Base-by-base conservation (phyloP, 352 stramenopile genomes). In the Phytophthora syringae region DNA sequence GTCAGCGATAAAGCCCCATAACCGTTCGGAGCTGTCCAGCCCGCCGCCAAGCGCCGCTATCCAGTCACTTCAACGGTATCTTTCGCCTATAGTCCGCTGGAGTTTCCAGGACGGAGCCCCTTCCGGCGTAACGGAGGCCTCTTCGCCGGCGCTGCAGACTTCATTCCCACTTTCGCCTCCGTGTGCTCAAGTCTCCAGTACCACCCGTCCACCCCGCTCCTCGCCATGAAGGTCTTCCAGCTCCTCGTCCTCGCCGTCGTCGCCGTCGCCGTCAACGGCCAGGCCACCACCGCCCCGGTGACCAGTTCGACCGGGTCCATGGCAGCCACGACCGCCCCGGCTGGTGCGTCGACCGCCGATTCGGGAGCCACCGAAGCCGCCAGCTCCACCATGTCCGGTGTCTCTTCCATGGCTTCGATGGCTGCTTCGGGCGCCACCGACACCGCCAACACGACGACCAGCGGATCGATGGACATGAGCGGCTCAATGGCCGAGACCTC, bases 211-310 rank as follows among this genome's bases (percentile, higher is more conserved):
- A 60, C n/a, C n/a, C n/a, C n/a, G n/a, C 16, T 20, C 32, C 9
- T 42, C 22, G 44, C 13, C 9, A 77, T 77, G 64, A 64, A 77
- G 64, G 51, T 77, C 37, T 57, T 70, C 43, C 58, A 72, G 58
- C 10, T 73, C 58, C 32, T 77, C 58, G 48, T 57, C 36, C 37
- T 77, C 54, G 69, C 64, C 49, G 36, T 55, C 2, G 28, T 77
- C 53, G 69, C 64, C 21, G n/a, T 70, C 15, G 60, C 57, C 32
- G 52, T 64, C 37, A 70, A 56, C 34, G 69, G 56, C 3, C 69
- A 77, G 44, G 40, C 64, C 12, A 30, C 63, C 3, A 39, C 49
- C 15, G 40, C n/a, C n/a, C n/a, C n/a, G n/a, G 27, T 32, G 5
- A 10, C 27, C 27, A 32, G 27, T 9, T 10, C 66, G 1, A 49